Conservation (phyloP, 768 basidiomycete genomes). For the Tylopilus rubrobrunneus region DNA sequence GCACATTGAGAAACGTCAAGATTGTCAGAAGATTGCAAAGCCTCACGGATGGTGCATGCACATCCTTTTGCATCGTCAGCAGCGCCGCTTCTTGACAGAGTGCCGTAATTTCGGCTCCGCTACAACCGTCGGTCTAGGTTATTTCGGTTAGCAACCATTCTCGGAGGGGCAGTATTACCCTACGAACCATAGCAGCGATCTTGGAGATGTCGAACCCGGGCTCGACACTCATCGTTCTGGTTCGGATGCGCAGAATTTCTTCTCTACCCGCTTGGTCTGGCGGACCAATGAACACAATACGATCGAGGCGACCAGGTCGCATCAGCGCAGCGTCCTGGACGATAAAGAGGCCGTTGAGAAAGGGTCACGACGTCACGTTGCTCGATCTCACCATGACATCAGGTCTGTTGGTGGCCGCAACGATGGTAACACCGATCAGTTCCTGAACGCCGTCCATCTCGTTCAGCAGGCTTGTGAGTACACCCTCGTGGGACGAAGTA, state of each 20-base stretch:
- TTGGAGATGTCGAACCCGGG: slow-evolving; percentile 59
- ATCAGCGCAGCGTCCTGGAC: slow-evolving; percentile 87
- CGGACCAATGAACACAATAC: slow-evolving; percentile 91
- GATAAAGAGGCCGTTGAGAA: background rate
- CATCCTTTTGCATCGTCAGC: slow-evolving; percentile 84
- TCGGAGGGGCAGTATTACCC: background rate
- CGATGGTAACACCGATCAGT: slow-evolving; percentile 87
- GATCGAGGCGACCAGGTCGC: slow-evolving; percentile 92
- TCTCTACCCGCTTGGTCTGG: slow-evolving; percentile 76
- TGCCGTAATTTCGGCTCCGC: slow-evolving; percentile 89
- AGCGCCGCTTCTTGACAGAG: slow-evolving; percentile 97
- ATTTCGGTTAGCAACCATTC: slow-evolving; percentile 5
- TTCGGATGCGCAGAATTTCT: slow-evolving; percentile 82
- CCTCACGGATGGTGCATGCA: slow-evolving; percentile 72
- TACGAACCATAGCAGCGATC: slow-evolving; percentile 64
- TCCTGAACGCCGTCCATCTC: slow-evolving; percentile 99
- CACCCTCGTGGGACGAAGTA: slow-evolving; percentile 72
- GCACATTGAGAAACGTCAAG: background rate
- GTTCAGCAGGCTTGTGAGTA: slow-evolving; percentile 88
- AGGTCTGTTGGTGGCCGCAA: slow-evolving; percentile 95
- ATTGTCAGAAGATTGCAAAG: background rate
- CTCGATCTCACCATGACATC: slow-evolving; percentile 71
- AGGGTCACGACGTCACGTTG: background rate
- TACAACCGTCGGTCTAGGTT: slow-evolving; percentile 85
- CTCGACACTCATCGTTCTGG: slow-evolving; percentile 76